Evolutionary conservation across 2,329 filamentous ascomycete genomes (phyloP).

Genomic region (Hortaea sp.): DNA sequence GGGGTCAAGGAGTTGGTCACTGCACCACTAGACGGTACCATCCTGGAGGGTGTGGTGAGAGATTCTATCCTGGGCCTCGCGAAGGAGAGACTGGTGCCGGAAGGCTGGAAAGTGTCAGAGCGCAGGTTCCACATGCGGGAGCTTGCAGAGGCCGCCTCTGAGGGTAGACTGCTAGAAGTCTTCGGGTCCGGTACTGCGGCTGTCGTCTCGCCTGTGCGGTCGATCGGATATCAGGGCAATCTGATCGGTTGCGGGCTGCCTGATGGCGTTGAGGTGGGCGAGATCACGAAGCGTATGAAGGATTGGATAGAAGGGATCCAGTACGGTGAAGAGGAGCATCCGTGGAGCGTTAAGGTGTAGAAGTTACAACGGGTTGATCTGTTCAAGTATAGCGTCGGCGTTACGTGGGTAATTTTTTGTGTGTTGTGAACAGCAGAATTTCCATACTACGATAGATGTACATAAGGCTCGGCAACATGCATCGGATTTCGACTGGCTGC

Average conservation of each 20-base stretch:
- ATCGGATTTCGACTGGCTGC: no score
- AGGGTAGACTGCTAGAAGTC: slow-evolving; percentile 81
- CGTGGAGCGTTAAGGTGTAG: slow-evolving; percentile 54
- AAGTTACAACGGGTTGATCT: neutral
- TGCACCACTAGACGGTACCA: slow-evolving; percentile 92
- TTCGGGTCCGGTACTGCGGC: slow-evolving; percentile 92
- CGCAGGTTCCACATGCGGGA: slow-evolving; percentile 88
- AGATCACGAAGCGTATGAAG: slow-evolving; percentile 80
- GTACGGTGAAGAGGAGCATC: slow-evolving; percentile 85
- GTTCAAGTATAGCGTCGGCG: neutral
- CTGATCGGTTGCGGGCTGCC: slow-evolving; percentile 65
- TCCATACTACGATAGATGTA: no score
- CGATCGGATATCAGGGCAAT: slow-evolving; percentile 79
- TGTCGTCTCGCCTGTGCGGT: slow-evolving; percentile 81
- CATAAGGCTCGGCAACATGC: no score
- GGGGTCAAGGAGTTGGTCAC: slow-evolving; percentile 88
- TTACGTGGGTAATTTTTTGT: neutral
- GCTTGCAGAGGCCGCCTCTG: slow-evolving; percentile 66
- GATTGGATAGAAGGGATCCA: slow-evolving; percentile 93
- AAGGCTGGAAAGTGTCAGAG: slow-evolving; percentile 84
- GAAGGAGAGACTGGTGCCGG: slow-evolving; percentile 66
- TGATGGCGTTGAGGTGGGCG: slow-evolving; percentile 74
- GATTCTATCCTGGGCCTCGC: slow-evolving; percentile 85
- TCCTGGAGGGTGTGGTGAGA: slow-evolving; percentile 86
- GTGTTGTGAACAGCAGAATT: no score